These are phyloP conservation scores for Irpex sp. DNA, from an alignment of 1,284 basidiomycete species.

Conservation along the genomic window DNA sequence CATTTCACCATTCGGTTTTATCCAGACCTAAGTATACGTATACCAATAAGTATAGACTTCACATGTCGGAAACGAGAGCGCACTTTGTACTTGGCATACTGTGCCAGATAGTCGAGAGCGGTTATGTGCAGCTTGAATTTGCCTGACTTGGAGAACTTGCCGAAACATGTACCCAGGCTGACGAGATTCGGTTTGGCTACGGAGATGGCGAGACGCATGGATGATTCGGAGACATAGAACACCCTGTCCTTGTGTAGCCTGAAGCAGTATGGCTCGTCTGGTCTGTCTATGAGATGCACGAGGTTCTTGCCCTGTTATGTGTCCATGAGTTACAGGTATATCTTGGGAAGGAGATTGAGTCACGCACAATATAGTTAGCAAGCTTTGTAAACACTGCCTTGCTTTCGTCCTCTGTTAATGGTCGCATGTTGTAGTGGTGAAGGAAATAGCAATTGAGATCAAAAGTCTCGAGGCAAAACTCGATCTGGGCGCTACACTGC, in stretches of 20 bases:
- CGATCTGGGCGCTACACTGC: background rate
- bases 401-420: constrained; percentile 83
- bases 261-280: constrained; percentile 88
- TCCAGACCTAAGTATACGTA: constrained; percentile 76
- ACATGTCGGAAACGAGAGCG: constrained; percentile 15
- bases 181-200: constrained; percentile 92
- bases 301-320: constrained; percentile 77
- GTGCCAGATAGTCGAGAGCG: constrained; percentile 88
- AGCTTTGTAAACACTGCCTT: constrained; percentile 88
- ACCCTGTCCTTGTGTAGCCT: constrained; percentile 88
- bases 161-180: constrained; percentile 94
- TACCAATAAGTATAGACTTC: background rate
- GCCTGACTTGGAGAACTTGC: constrained; percentile 96
- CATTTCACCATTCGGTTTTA: constrained; percentile 99
- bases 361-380: constrained; percentile 83
- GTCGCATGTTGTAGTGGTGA: constrained; percentile 56
- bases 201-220: constrained; percentile 91
- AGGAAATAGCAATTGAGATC: background rate
- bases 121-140: constrained; percentile 99
- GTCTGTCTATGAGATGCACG: constrained; percentile 83
- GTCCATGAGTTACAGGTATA: background rate
- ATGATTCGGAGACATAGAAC: constrained; percentile 91
- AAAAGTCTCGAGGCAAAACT: background rate
- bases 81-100: constrained; percentile 98
- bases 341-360: background rate